phyloP scores from a whole-genome alignment of 108 stramenopile species.

The Pseudonitzschia multistriata region DNA sequence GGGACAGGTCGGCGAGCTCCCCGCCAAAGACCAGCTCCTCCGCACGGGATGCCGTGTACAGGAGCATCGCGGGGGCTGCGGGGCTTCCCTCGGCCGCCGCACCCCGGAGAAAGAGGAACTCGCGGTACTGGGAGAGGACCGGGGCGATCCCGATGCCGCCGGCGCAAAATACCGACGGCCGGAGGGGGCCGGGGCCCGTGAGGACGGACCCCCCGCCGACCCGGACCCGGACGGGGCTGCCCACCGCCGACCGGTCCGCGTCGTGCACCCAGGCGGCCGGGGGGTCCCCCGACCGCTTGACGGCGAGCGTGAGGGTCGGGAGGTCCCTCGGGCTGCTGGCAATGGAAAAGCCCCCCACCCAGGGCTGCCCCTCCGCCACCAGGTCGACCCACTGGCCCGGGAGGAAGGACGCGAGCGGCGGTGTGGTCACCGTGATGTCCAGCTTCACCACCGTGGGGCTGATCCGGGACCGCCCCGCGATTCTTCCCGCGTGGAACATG shows the following conservation, averaged over 20 bases:
- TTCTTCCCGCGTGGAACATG: constrained; percentile 34
- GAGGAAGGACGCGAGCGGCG: constrained; percentile 5
- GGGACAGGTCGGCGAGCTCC: constrained; percentile 20
- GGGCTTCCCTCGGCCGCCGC: not conserved
- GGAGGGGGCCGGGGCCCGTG: not conserved
- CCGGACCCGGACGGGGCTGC: constrained; percentile 13
- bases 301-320: constrained; percentile 26
- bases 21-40: constrained; percentile 33
- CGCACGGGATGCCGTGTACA: constrained; percentile 23
- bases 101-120: constrained; percentile 18
- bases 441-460: constrained; percentile 32
- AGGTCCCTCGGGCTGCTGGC: constrained; percentile 30
- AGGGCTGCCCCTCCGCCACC: constrained; percentile 16
- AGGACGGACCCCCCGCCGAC: constrained; percentile 29
- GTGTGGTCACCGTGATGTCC: constrained; percentile 14
- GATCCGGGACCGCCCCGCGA: constrained; percentile 9
- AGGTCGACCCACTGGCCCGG: constrained; percentile 44
- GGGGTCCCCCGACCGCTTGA: constrained; percentile 24
- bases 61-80: constrained; percentile 11
- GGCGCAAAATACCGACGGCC: constrained; percentile 29
- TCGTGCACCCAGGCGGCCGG: constrained; percentile 31
- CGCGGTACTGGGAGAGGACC: constrained; percentile 25
- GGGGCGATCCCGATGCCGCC: constrained; percentile 40
- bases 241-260: constrained; percentile 15
- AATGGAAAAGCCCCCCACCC: constrained; percentile 43